Evolutionary conservation across 352 stramenopile species (phyloP).

Genomic region (Globisporangium takayamanum): DNA sequence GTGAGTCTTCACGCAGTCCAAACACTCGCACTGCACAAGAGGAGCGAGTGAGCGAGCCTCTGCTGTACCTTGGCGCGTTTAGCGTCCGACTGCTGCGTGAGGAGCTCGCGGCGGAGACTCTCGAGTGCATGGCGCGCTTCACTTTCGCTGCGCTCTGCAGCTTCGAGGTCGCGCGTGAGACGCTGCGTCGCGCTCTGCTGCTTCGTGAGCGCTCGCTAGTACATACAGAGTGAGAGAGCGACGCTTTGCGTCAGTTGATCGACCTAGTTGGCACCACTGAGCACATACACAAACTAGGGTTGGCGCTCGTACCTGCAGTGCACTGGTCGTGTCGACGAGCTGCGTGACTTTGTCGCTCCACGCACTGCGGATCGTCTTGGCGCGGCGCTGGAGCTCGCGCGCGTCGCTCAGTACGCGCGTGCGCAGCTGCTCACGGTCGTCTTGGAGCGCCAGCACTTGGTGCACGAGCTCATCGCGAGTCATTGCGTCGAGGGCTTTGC

Average conservation of each 20-base stretch:
- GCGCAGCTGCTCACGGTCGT: conserved; percentile 38
- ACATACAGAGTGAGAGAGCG: not conserved
- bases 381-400: conserved; percentile 31
- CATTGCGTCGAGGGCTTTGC: conserved; percentile 19
- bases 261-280: no score
- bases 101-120: conserved; percentile 35
- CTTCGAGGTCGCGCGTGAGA: conserved; percentile 21
- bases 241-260: no score
- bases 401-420: conserved; percentile 36
- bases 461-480: conserved; percentile 40
- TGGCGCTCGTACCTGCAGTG: conserved; percentile 17
- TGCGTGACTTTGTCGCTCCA: conserved; percentile 42
- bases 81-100: conserved; percentile 23
- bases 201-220: conserved; percentile 19
- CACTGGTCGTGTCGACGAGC: conserved; percentile 31
- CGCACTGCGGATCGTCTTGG: conserved; percentile 28
- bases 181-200: conserved; percentile 6
- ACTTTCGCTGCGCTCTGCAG: conserved; percentile 18
- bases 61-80: conserved; percentile 13
- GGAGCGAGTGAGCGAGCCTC: not conserved
- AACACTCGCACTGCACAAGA: not conserved
- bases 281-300: not conserved
- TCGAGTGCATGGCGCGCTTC: conserved; percentile 31
- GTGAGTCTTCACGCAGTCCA: not conserved
- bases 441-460: conserved; percentile 25